Conservation (phyloP, 2,329 filamentous ascomycete species). For the Teratosphaeria nubilosa region DNA sequence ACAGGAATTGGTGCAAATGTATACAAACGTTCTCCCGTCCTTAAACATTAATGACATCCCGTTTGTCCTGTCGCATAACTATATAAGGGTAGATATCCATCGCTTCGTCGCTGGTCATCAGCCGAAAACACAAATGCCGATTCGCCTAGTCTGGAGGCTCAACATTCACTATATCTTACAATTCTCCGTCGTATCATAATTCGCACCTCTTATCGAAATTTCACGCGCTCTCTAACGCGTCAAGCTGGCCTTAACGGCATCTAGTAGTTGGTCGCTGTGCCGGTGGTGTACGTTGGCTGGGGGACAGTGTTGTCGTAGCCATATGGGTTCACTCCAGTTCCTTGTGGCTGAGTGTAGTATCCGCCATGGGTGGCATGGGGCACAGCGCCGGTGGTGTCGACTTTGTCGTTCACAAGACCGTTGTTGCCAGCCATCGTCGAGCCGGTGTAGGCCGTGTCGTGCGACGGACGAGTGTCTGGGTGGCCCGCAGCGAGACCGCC, state of each 20-base stretch:
- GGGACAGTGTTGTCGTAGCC: constrained; percentile 26
- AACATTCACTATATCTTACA: not conserved
- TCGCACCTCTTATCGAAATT: not conserved
- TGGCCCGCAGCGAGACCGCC: constrained; percentile 19
- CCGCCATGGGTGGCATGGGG: constrained; percentile 23
- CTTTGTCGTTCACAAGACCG: constrained; percentile 17
- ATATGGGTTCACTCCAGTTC: constrained; percentile 30
- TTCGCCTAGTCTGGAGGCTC: not conserved
- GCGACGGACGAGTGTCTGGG: constrained; percentile 33
- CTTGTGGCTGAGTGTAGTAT: constrained; percentile 37
- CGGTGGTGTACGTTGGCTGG: constrained; percentile 6
- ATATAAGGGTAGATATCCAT: not conserved
- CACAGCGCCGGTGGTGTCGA: constrained; percentile 8
- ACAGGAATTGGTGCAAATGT: not conserved
- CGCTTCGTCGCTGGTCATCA: not conserved
- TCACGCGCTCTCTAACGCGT: not conserved
- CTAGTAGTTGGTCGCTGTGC: constrained; percentile 23
- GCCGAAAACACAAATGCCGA: not conserved
- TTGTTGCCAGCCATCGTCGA: constrained; percentile 34
- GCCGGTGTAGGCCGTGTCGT: constrained; percentile 42
- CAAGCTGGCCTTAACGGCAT: not conserved
- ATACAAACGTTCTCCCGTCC: not conserved
- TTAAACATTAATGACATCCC: not conserved
- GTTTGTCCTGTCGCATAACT: not conserved
- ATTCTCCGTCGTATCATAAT: not conserved